These are phyloP conservation scores for Psidium guajava DNA, from an alignment of 345 rosid genomes.

Conservation along the genomic window DNA sequence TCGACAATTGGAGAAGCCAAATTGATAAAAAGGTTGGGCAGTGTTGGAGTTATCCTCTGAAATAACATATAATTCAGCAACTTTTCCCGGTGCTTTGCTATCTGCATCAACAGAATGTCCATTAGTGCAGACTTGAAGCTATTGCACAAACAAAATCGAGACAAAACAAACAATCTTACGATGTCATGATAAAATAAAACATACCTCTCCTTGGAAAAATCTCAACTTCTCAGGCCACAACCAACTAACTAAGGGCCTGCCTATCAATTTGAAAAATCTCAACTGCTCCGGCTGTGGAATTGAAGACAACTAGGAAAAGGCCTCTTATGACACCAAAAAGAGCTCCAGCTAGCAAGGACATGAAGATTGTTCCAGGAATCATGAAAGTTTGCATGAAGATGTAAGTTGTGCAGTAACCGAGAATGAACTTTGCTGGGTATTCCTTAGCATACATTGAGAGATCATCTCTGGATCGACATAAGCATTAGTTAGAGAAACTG, in stretches of 20 bases:
- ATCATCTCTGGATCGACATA: constrained; percentile 49
- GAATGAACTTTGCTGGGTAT: constrained; percentile 68
- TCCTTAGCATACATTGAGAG: constrained; percentile 67
- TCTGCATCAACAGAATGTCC: constrained; percentile 25
- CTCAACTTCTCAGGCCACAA: constrained; percentile 94
- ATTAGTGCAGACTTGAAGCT: background rate
- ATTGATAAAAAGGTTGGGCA: constrained; percentile 95
- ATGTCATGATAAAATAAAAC: background rate
- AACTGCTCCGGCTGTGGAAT: constrained; percentile 94
- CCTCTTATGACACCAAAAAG: constrained; percentile 89
- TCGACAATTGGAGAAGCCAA: too few relatives aligned
- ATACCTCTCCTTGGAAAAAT: constrained; percentile 92
- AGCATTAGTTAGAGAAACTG: background rate
- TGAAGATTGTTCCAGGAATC: constrained; percentile 99
- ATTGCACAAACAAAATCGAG: background rate
- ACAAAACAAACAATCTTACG: background rate
- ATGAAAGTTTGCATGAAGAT: constrained; percentile 99
- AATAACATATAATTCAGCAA: constrained; percentile 94
- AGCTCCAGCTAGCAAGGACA: constrained; percentile 98
- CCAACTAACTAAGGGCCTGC: constrained; percentile 87
- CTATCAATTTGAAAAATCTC: constrained; percentile 84
- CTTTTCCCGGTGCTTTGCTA: constrained; percentile 83
- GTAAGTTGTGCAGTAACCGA: constrained; percentile 93
- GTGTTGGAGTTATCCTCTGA: constrained; percentile 84
- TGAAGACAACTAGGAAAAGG: constrained; percentile 76